Evolutionary conservation across 495 filamentous ascomycete species (phyloP).

Genomic region (Penicillium coffeae): DNA sequence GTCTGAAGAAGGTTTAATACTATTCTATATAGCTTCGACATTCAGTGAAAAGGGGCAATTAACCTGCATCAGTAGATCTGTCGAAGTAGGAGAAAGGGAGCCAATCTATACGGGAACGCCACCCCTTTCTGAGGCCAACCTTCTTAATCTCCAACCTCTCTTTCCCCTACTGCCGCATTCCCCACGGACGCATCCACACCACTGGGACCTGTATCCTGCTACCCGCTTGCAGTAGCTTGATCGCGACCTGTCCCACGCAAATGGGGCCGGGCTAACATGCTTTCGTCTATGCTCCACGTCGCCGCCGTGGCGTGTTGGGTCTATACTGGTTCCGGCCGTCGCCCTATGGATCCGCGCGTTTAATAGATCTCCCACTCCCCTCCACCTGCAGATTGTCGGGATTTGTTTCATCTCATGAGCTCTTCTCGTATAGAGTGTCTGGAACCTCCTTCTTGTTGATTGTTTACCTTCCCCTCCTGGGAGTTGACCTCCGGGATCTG

Average conservation of each 20-base stretch:
- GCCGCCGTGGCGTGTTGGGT: background rate
- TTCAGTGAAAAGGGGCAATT: no score
- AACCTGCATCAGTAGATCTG: no score
- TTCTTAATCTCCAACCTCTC: background rate
- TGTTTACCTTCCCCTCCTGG: background rate
- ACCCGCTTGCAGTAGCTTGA: background rate
- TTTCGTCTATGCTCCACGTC: background rate
- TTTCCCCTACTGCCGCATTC: background rate
- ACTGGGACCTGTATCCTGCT: background rate
- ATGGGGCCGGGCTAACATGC: background rate
- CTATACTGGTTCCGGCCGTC: background rate
- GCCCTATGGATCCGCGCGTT: no score
- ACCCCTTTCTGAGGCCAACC: background rate
- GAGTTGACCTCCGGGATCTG: background rate
- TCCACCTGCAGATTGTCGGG: background rate
- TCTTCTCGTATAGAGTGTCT: background rate
- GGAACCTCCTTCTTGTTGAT: background rate
- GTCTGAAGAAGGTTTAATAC: no score
- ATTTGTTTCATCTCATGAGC: background rate
- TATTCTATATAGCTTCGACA: no score
- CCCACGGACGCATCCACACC: background rate
- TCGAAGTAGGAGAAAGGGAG: no score
- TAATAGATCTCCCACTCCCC: background rate
- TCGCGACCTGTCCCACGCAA: background rate
- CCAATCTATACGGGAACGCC: no score